Evolutionary conservation across 1,284 basidiomycete species (phyloP).

Genomic region (Mrakiaceae sp.): DNA sequence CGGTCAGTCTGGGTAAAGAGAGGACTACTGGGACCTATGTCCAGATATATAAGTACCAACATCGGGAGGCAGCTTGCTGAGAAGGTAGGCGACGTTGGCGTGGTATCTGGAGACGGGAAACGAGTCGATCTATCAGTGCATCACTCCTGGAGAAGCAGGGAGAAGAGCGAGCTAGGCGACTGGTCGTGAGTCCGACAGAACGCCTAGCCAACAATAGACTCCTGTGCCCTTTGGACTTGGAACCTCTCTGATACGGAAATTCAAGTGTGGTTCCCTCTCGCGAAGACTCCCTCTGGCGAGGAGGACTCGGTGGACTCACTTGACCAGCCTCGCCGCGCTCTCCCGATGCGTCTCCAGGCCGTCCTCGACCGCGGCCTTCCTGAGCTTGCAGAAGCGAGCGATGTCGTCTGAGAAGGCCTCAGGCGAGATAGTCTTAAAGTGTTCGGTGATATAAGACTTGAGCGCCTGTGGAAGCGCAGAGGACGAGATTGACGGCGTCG

Average conservation of each 20-base stretch:
- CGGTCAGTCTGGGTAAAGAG: background rate
- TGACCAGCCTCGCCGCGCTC: slow-evolving; percentile 30
- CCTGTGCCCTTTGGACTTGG: background rate
- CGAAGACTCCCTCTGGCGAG: background rate
- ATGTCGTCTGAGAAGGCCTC: slow-evolving; percentile 79
- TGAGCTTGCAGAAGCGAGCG: slow-evolving; percentile 53
- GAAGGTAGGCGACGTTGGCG: slow-evolving; percentile 69
- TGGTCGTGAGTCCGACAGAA: slow-evolving; percentile 23
- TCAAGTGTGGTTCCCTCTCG: no score
- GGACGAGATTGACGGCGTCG: slow-evolving; percentile 47
- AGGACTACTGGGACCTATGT: background rate
- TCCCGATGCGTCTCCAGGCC: slow-evolving; percentile 44
- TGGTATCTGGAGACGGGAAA: slow-evolving; percentile 54
- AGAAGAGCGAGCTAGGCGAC: slow-evolving; percentile 6
- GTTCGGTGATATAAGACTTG: slow-evolving; percentile 48
- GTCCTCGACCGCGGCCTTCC: slow-evolving; percentile 50
- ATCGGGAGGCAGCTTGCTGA: slow-evolving; percentile 58
- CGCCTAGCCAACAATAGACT: slow-evolving; percentile 44
- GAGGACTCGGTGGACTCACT: slow-evolving; percentile 30
- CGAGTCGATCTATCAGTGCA: background rate
- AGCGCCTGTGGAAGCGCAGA: slow-evolving; percentile 40
- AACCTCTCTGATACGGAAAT: background rate
- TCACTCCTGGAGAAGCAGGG: slow-evolving; percentile 16
- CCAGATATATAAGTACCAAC: slow-evolving; percentile 35
- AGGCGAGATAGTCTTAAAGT: slow-evolving; percentile 66